Base-by-base conservation (phyloP, 345 rosid genomes). In the Populus ilicifolia region DNA sequence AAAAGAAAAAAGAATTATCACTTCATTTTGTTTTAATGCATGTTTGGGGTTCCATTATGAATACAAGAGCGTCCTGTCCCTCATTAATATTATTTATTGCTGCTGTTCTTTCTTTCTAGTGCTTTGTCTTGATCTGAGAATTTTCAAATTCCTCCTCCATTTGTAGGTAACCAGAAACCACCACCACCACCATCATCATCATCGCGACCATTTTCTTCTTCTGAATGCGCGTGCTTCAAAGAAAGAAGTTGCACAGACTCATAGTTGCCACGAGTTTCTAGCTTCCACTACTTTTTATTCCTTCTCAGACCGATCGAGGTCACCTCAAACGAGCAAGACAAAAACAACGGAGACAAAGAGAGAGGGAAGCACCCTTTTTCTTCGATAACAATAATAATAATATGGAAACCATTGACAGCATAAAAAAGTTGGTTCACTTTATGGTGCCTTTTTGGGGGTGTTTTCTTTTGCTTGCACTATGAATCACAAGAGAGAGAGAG, bases 191-290 rank as follows among this genome's bases (percentile, higher is more conserved):
- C 65, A 33, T 25, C 72, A 68, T 25, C 82, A 80, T 70, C 65
- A 79, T 30, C 66, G 61, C 43, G 50, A 30, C 50, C 50, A 23
- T 33, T 23, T 14, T 63, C 39, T 72, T 69, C n/a, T 23, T 69
- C 78, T 27, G 83, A 77, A 77, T 79, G 77, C 84, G 86, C 89
- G 78, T 87, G 89, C 86, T 79, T 38, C 82, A 67, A 50, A 46
- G 80, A 68, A 77, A 36, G 11, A 68, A 18, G 29, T 4, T 59
- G 23, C 25, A 59, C 2, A n/a, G 63, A 59, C 29, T 23, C 10
- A 9, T 59, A 59, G 27, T 10, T 59, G 16, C 64, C 61, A 33
- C 12, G 27, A 17, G 67, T 56, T 62, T 16, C 14, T 20, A 36
- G 35, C 74, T 52, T 41, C 70, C 14, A 6, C 33, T 39, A 39